phyloP scores from a whole-genome alignment of 176 grass and related monocot genomes.

The Calamus simplicifolius region DNA sequence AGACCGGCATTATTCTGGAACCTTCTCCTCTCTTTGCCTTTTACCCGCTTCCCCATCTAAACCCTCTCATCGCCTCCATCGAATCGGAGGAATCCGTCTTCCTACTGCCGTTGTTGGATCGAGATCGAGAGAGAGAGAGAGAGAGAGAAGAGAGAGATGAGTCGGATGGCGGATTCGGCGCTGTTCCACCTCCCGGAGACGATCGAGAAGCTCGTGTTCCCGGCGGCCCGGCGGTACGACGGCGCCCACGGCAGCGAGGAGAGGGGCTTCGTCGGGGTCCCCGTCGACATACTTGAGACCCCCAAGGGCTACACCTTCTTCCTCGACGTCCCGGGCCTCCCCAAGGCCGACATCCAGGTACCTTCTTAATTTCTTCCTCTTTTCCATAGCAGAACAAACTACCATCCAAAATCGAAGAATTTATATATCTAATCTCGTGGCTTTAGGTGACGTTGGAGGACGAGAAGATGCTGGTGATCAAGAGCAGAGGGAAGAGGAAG shows the following conservation, averaged over 20 bases:
- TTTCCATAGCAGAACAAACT: too few species aligned
- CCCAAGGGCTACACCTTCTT: conserved; percentile 60
- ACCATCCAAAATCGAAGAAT: too few species aligned
- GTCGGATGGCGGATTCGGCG: conserved; percentile 30
- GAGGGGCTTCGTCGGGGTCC: conserved; percentile 2
- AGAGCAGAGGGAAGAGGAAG: conserved; percentile 36
- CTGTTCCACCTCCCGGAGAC: conserved; percentile 71
- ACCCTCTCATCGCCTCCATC: too few species aligned
- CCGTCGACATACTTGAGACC: conserved; percentile 74
- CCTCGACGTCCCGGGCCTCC: conserved; percentile 79
- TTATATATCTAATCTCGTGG: not conserved
- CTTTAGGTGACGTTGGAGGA: conserved; percentile 76
- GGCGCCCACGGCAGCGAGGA: conserved; percentile 10
- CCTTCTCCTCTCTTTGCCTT: too few species aligned
- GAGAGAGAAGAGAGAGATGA: not conserved
- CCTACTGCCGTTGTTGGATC: too few species aligned
- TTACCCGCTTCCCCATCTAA: too few species aligned
- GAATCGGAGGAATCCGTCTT: too few species aligned
- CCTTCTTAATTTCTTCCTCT: too few species aligned
- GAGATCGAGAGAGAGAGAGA: too few species aligned
- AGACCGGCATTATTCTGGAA: too few species aligned
- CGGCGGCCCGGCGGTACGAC: conserved; percentile 7
- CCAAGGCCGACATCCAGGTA: conserved; percentile 83
- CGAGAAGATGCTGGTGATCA: conserved; percentile 52
- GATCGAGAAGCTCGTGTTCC: conserved; percentile 48